A percentile compares a stretch with the other conserved stretches of the same genome.
Evolutionary conservation across 768 basidiomycete genomes (phyloP).

Genomic region (Lactarius indigo): DNA sequence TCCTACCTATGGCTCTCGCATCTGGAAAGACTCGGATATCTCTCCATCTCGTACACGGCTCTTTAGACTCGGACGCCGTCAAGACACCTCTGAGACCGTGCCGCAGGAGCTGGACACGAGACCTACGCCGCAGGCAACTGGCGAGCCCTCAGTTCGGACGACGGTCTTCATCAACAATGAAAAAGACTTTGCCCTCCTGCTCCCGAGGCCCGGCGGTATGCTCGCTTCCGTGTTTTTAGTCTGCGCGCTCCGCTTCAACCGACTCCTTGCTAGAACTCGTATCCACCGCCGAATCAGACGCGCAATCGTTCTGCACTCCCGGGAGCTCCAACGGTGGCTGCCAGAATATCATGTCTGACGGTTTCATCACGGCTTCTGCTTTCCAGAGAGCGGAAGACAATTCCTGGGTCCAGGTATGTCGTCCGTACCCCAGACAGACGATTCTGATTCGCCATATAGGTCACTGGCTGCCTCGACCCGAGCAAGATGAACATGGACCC

Average conservation of each 20-base stretch:
- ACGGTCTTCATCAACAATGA: conserved; percentile 36
- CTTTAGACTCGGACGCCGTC: not conserved
- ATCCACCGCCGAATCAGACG: conserved; percentile 39
- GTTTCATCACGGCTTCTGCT: conserved; percentile 39
- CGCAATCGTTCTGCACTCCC: conserved; percentile 36
- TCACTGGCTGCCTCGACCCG: conserved; percentile 40
- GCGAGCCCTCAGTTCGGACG: conserved; percentile 32
- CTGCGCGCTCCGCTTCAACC: not conserved
- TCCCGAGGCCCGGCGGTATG: conserved; percentile 38
- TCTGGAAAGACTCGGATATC: not conserved
- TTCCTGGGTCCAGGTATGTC: conserved; percentile 38
- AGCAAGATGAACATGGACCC: conserved; percentile 33
- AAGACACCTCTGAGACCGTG: too few relatives aligned
- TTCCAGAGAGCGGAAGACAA: conserved; percentile 35
- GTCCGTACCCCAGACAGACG: not conserved
- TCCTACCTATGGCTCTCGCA: not conserved
- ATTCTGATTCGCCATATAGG: conserved; percentile 25
- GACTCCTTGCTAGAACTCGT: conserved; percentile 33
- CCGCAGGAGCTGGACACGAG: conserved; percentile 26
- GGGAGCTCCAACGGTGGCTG: conserved; percentile 31
- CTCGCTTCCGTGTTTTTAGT: not conserved
- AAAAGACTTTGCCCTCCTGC: conserved; percentile 36
- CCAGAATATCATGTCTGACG: conserved; percentile 31
- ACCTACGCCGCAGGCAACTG: conserved; percentile 43
- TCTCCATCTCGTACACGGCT: conserved; percentile 13